Evolutionary conservation across 495 filamentous ascomycete genomes (phyloP), one percentile per base, ranked within the genome.

Genomic region (Friedmanniomyces simplex): DNA sequence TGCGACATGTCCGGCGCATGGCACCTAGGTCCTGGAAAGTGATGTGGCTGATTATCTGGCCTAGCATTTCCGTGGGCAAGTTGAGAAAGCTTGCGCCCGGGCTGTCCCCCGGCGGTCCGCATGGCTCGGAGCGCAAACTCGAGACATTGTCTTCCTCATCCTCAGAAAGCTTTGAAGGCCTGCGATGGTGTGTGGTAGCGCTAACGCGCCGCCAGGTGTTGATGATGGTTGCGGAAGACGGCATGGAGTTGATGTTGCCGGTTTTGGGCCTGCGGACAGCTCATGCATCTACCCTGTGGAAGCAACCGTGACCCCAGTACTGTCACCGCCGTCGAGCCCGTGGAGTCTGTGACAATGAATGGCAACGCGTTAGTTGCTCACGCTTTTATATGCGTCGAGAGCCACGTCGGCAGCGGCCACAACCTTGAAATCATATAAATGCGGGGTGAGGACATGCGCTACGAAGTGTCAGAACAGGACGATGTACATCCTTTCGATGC

Each of bases 21-120:
- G 34, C 26, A 24, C 55, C 52, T 32, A 58, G 34, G 48, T 52
- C 48, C 32, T 20, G 11, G 55, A 52, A 58, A 12, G 32, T 25
- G 18, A 46, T 16, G 16, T 18, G 12, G 30, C 6, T 2, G 11
- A 52, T 10, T 34, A 58, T 58, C 24, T 43, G 36, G 36, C 30
- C 25, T 1, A 34, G 49, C 13, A 58, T 2, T 32, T 58, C 55
- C 16, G 55, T 45, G 7, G 55, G 55, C 36, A 58, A 36, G 20
- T 47, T 4, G 2, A 52, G n/a, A 22, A 58, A 13, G 37, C 20
- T 30, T n/a, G 39, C 39, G 3, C 22, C 24, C 4, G 14, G 39
- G 14, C 18, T 43, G 5, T 2, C 14, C 3, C 14, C 14, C 4
- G 39, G 39, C 18, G 5, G 39, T n/a, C 39, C 39, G 3, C 3